Base-by-base conservation (phyloP, 2,329 filamentous ascomycete genomes). In the Chrysosporium keratinophilum region DNA sequence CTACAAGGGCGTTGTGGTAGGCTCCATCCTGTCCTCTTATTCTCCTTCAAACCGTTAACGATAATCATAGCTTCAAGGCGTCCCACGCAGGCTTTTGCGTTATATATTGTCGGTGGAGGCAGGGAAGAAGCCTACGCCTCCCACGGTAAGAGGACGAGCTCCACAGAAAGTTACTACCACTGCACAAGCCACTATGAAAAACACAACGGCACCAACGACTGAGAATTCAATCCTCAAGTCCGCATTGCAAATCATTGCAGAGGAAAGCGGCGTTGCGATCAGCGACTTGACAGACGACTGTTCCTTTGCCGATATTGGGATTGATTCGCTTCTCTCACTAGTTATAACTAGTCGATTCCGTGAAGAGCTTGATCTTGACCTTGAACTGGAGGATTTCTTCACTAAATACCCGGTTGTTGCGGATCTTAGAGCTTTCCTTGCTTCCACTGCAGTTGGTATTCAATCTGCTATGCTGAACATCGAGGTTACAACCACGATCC, bases 321-420 rank as follows among this genome's bases (percentile, higher is more conserved):
- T 73, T 31, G 70, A 72, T 55, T 67, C 63, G 15, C 59, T 72
- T 7, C 62, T 72, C 63, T 64, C 61, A 3, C 58, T 72, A 1
- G 65, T 67, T 2, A 62, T 72, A 11, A 54, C 64, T 0, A 63
- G 64, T 20, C 68, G 67, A 51, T 65, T 71, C 46, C 54, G 63
- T 1, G 56, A 55, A 1, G 60, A 69, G 45, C 59, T 71, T 7
- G 59, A 58, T 2, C 45, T 71, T 1, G 62, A 39, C 35, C 35
- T 39, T 15, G 35, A 39, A 14, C 4, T 15, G 4, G n/a, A 39
- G 12, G 11, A 14, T 39, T 39, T 39, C 4, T 39, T 39, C 35
- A 15, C 35, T 39, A 15, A 39, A 39, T 39, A 15, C 35, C 35
- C 35, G 7, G 3, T 28, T 28, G 23, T 28, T 7, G 23, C 23